These are phyloP conservation scores for Neurospora sp. DNA, from an alignment of 495 filamentous ascomycete species.

Conservation along the genomic window DNA sequence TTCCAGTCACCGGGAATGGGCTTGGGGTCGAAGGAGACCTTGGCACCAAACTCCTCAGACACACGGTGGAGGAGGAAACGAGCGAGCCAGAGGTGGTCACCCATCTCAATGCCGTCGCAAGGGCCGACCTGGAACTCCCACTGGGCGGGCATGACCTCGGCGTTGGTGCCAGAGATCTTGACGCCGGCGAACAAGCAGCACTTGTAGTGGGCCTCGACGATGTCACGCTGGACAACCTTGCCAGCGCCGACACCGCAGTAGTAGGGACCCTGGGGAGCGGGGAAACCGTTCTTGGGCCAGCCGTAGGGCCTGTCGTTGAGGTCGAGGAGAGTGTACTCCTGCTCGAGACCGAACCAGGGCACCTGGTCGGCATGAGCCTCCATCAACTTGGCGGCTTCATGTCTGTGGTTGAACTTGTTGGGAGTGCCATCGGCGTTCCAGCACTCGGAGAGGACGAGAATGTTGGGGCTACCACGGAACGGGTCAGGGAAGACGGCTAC, in stretches of 20 bases:
- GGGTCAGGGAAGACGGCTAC: conserved; percentile 67
- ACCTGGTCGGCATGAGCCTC: conserved; percentile 69
- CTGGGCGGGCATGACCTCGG: conserved; percentile 87
- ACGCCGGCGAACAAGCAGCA: conserved; percentile 86
- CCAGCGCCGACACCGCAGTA: conserved; percentile 98
- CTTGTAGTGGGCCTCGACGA: conserved; percentile 98
- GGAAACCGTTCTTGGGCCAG: conserved; percentile 91
- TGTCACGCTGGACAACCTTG: conserved; percentile 96
- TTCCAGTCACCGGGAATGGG: conserved; percentile 99
- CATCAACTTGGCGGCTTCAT: conserved; percentile 59
- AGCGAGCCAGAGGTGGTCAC: conserved; percentile 95
- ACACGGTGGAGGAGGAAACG: conserved; percentile 94
- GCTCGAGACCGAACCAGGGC: conserved; percentile 98
- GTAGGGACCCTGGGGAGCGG: conserved; percentile 89
- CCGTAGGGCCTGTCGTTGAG: conserved; percentile 80
- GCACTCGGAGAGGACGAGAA: conserved; percentile 94
- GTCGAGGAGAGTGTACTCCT: conserved; percentile 68
- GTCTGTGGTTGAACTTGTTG: conserved; percentile 98
- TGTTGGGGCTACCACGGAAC: conserved; percentile 73
- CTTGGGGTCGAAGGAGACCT: conserved; percentile 95
- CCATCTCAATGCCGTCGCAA: conserved; percentile 83
- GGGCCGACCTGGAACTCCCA: conserved; percentile 99
- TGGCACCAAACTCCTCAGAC: conserved; percentile 92
- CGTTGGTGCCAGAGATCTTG: conserved; percentile 97
- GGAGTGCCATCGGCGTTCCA: conserved; percentile 94